phyloP scores from a whole-genome alignment of 2,329 filamentous ascomycete species.

The Parasarocladium wereldwijsianum region DNA sequence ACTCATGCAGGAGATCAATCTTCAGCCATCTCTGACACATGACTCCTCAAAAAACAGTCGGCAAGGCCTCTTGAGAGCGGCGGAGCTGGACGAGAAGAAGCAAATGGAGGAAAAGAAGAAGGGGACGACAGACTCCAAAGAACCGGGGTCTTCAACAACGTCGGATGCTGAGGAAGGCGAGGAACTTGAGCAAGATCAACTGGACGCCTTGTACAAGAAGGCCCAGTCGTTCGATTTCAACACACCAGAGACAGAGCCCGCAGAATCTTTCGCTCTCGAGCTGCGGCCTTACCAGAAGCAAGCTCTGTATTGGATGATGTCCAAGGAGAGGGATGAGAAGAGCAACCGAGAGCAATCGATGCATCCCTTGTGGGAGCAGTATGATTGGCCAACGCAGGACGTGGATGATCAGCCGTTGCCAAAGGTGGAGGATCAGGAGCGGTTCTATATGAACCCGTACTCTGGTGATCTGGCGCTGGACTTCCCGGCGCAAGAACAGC shows the following conservation, averaged over 20 bases:
- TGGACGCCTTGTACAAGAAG: slow-evolving; percentile 87
- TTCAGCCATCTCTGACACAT: slow-evolving; percentile 63
- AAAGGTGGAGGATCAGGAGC: slow-evolving; percentile 45
- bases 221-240: slow-evolving; percentile 93
- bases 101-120: slow-evolving; percentile 34
- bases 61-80: slow-evolving; percentile 74
- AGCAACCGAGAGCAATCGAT: slow-evolving; percentile 64
- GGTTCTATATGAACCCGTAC: slow-evolving; percentile 94
- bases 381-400: slow-evolving; percentile 76
- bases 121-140: slow-evolving; percentile 9
- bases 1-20: slow-evolving; percentile 76
- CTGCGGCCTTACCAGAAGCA: slow-evolving; percentile 92
- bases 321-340: slow-evolving; percentile 73
- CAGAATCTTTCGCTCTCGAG: slow-evolving; percentile 65
- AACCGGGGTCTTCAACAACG: slow-evolving; percentile 32
- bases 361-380: slow-evolving; percentile 97
- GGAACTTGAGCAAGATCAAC: slow-evolving; percentile 87
- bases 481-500: slow-evolving; percentile 87
- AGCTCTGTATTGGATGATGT: slow-evolving; percentile 89
- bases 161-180: slow-evolving; percentile 72
- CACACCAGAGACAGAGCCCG: slow-evolving; percentile 75
- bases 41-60: slow-evolving; percentile 66
- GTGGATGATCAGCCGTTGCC: slow-evolving; percentile 68
- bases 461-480: slow-evolving; percentile 85
- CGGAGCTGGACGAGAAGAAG: slow-evolving; percentile 72